Evolutionary conservation across 2,329 filamentous ascomycete genomes (phyloP), one percentile per base, ranked within the genome.

Genomic region (Fusarium euwallaceae): DNA sequence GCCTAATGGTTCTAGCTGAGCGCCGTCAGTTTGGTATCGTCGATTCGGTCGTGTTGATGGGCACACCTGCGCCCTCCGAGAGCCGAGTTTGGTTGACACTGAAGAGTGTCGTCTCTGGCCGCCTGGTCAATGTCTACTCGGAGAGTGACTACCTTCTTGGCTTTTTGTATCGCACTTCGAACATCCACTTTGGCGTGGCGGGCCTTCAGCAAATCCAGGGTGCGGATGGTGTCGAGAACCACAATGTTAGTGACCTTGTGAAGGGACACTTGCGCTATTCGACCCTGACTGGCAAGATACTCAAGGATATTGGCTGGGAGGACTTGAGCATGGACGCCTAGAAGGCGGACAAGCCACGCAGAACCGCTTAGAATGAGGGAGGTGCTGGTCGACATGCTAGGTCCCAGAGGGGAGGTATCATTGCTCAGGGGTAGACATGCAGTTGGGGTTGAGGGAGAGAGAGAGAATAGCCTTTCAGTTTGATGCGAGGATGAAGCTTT

Each of bases 91-190:
- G 96, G 95, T 87, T 93, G 32, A 88, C 91, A 7, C 88, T 98
- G 79, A 92, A 94, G 72, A 92, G 91, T 68, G 93, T 96, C 3
- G 94, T 97, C 5, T 89, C 91, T 45, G 95, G 95, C 0, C 91
- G 95, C 24, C 87, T 98, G n/a, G 88, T 98, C 79, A 98, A 98
- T 77, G 95, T 97, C 4, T 98, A 92, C 81, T 97, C 94, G 1
- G 91, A 93, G 61, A 94, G 94, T 56, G 96, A 98, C 81, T 95
- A 94, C 75, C 91, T 98, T 27, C 91, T 98, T 3, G 95, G 92
- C 1, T 97, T 98, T 81, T 86, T 98, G 43, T 97, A 96, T 81
- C 92, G 96, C 61, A 94, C 91, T 4, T 94, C 93, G 64, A 95
- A 92, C 76, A 89, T 96, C 60, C 92, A 97, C 74, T 92, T 93